Evolutionary conservation across 164 flowering plant species (phyloP).

Genomic region (Amborella trichopoda): DNA sequence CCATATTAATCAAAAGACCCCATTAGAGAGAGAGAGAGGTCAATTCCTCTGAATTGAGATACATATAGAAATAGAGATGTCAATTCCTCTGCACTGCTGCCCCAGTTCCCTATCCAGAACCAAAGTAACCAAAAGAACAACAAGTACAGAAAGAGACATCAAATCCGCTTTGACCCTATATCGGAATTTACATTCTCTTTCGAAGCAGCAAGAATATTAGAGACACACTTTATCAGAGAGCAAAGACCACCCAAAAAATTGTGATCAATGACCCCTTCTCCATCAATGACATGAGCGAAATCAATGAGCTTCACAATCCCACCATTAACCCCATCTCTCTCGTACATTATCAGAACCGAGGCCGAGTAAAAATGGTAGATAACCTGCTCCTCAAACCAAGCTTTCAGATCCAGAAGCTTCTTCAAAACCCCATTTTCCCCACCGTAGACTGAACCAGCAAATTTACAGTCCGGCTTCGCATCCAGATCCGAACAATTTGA

Average conservation of each 20-base stretch:
- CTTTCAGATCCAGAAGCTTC: constrained; percentile 64
- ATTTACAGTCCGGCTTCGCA: constrained; percentile 37
- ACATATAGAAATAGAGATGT: too few species aligned
- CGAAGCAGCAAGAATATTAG: constrained; percentile 45
- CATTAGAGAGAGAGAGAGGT: too few species aligned
- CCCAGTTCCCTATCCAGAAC: too few species aligned
- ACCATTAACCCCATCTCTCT: constrained; percentile 21
- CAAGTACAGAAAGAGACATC: too few species aligned
- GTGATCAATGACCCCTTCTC: constrained; percentile 71
- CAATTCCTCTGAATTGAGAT: too few species aligned
- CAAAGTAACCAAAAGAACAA: too few species aligned
- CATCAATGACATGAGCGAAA: constrained; percentile 78
- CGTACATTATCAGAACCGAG: constrained; percentile 64
- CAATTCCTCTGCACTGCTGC: too few species aligned
- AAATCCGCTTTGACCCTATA: too few species aligned
- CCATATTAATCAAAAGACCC: too few species aligned
- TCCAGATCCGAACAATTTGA: constrained; percentile 22
- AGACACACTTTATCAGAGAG: constrained; percentile 71
- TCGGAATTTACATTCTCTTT: too few species aligned
- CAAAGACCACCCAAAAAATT: constrained; percentile 95
- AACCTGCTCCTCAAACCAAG: constrained; percentile 90
- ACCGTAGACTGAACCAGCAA: constrained; percentile 57
- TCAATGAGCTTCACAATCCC: constrained; percentile 70
- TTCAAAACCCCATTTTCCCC: constrained; percentile 64
- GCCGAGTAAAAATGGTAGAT: constrained; percentile 60